phyloP scores from a whole-genome alignment of 106 monocot species.

The Posidonia australis region DNA sequence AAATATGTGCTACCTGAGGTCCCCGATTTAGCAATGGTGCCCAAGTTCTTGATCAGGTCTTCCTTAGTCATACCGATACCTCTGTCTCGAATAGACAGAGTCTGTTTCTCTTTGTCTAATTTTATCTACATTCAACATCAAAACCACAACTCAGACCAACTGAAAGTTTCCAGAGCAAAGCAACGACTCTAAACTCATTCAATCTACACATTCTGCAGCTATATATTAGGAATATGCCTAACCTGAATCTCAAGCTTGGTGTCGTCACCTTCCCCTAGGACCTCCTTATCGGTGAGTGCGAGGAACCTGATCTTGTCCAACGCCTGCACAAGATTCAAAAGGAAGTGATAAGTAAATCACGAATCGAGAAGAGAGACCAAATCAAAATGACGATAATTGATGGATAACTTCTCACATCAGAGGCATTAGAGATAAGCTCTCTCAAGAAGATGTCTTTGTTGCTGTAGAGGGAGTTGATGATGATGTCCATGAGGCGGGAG shows the following conservation, averaged over 20 bases:
- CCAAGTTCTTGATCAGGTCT: constrained; percentile 91
- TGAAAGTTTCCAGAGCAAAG: background rate
- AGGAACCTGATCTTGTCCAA: constrained; percentile 98
- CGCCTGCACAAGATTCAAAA: constrained; percentile 33
- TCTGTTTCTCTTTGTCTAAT: constrained; percentile 87
- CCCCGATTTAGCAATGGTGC: constrained; percentile 96
- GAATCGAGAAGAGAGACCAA: background rate
- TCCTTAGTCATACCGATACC: constrained; percentile 99
- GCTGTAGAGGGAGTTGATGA: constrained; percentile 81
- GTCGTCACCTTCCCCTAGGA: constrained; percentile 86
- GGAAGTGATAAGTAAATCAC: background rate
- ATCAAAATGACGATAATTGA: background rate
- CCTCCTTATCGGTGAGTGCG: constrained; percentile 84
- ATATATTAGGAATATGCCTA: constrained; percentile 1
- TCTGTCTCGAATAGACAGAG: constrained; percentile 74
- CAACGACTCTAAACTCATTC: background rate
- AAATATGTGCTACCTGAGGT: constrained; percentile 69
- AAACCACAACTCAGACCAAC: background rate
- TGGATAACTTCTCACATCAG: constrained; percentile 38
- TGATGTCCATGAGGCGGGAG: constrained; percentile 72
- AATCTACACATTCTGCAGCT: background rate
- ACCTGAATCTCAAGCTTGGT: constrained; percentile 94
- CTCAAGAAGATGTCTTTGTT: constrained; percentile 83
- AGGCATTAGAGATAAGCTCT: constrained; percentile 81
- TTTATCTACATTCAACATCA: constrained; percentile 52